Evolutionary conservation across 75 land plant genomes (phyloP), one percentile per base, ranked within the genome.

Genomic region (Selaginella tamariscina): DNA sequence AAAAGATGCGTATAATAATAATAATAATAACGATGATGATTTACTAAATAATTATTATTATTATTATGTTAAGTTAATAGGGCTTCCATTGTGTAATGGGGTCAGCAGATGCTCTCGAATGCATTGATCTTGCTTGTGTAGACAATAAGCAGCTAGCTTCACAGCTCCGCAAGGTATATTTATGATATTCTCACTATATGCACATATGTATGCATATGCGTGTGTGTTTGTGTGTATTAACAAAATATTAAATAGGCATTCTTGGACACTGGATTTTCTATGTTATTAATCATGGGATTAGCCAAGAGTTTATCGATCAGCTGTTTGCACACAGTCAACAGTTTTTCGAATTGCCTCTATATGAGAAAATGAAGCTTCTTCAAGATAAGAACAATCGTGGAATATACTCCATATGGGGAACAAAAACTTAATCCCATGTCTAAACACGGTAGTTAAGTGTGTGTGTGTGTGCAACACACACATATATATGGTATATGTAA

Each of bases 231-330:
- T n/a, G n/a, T n/a, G n/a, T n/a, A n/a, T n/a, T n/a, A n/a, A n/a
- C n/a, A n/a, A 15, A 39, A 5, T 39, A 5, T 39, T 39, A 15
- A 5, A 5, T 15, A 39, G 49, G 49, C 49, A 32, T 92, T 94
- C 75, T 56, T 84, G 59, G 87, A 86, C 68, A 70, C 70, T 55
- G 97, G 97, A n/a, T 92, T 92, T 92, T 92, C 76, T 89, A 92
- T 57, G 81, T 92, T 8, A 66, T 88, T 8, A 85, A 92, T 49
- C 97, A 92, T 72, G 97, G 95, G 31, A 79, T 92, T 29, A 76
- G 72, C 64, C 75, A 81, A 33, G 85, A 86, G 55, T 78, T 88
- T 56, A 82, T 92, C 75, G 89, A 88, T n/a, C 80, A 84, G 54
- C 87, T 92, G 55, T 86, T 92, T 55, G 74, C 70, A 1, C 84